Base-by-base conservation (phyloP, 257 asterid species). In the Nicotiana attenuata region DNA sequence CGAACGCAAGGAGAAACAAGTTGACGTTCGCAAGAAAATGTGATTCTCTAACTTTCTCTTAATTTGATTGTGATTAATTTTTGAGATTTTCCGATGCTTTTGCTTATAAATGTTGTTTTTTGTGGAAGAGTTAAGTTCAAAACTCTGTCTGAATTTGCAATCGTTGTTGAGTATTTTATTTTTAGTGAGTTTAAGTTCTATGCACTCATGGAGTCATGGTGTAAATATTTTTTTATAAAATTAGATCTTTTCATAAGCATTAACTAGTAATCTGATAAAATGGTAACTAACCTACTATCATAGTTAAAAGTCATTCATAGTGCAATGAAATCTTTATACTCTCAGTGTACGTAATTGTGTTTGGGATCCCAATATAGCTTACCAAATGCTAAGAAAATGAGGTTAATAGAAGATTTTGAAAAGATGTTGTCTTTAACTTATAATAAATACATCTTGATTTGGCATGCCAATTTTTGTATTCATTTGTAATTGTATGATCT, bases 1-100 rank as follows among this genome's bases (percentile, higher is more conserved):
- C 52, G 99, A 93, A 85, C 96, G 97, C 81, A 95, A 95, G 86
- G 92, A 93, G 85, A 93, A 95, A 81, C 99, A 95, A 92, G 97
- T 95, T 81, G 87, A 93, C 83, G 88, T 95, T 77, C 92, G 96
- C 26, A 93, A 91, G 82, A 93, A 95, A 81, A 95, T 95, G 99
- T 95, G 89, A 87, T 78, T 81, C 22, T 17, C 73, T 64, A 14
- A 3, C 35, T 65, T 38, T 0, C 53, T 63, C 24, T 7, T 31
- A 65, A 22, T 59, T 59, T 53, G n/a, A 38, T 3, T 65, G 2
- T 69, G 57, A 41, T 69, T 19, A 35, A 35, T 33, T n/a, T n/a
- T 68, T 38, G 31, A 68, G n/a, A 68, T n/a, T 68, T n/a, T 10
- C 20, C 57, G 57, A 41, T 10, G 33, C 28, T 38, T 69, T 69